Conservation (phyloP, 805 yeast species). For the Peterozyma xylosa region DNA sequence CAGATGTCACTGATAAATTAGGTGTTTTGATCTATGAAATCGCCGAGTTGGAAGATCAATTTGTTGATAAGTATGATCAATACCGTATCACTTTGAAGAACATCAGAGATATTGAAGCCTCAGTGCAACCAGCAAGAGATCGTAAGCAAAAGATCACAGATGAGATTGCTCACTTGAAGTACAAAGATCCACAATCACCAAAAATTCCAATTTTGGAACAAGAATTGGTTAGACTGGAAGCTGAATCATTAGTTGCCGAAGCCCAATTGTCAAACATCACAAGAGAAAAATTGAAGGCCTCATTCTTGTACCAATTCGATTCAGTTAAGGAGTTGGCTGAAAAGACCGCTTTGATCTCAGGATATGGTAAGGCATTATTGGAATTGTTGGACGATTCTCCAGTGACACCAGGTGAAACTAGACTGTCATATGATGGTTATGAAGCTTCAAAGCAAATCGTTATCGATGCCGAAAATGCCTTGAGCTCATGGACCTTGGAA, state of each 20-base stretch:
- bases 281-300: constrained; percentile 79
- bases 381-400: constrained; percentile 80
- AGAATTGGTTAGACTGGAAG: constrained; percentile 87
- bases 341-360: constrained; percentile 79
- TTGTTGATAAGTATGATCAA: constrained; percentile 79
- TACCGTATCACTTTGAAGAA: constrained; percentile 78
- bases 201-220: constrained; percentile 78
- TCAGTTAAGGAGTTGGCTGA: constrained; percentile 81
- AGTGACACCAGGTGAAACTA: constrained; percentile 87
- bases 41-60: constrained; percentile 83
- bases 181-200: constrained; percentile 81
- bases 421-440: constrained; percentile 84
- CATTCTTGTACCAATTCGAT: constrained; percentile 79
- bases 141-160: constrained; percentile 81
- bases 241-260: constrained; percentile 86
- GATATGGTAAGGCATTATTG: constrained; percentile 81
- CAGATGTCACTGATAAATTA: constrained; percentile 80
- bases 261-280: constrained; percentile 87
- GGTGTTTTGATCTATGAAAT: constrained; percentile 78
- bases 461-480: constrained; percentile 77
- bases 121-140: constrained; percentile 84
- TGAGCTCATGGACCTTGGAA: constrained; percentile 80
- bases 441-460: constrained; percentile 85
- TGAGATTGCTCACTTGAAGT: constrained; percentile 75
- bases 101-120: constrained; percentile 77